Conservation (phyloP, 768 basidiomycete genomes). For the Gelatoporia subvermispora region DNA sequence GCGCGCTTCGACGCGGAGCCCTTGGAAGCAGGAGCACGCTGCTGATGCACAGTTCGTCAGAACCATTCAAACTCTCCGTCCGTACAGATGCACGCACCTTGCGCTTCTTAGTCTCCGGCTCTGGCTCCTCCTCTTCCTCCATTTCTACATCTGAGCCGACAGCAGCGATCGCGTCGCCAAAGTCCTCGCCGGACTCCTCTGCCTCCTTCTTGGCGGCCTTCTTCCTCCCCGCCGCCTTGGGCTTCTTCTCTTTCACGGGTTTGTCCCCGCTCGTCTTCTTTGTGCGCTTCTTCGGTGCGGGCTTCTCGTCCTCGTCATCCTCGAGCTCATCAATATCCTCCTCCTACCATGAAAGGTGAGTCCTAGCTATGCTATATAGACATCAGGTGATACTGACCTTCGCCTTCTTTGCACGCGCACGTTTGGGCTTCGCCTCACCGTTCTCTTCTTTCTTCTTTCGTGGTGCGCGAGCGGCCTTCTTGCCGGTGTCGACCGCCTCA, state of each 20-base stretch:
- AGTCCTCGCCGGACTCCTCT: conserved; percentile 44
- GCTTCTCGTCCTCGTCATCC: conserved; percentile 41
- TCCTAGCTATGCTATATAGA: neutral
- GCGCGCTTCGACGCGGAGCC: conserved; percentile 14
- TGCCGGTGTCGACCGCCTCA: conserved; percentile 21
- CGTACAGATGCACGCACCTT: conserved; percentile 42
- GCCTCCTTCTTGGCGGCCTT: conserved; percentile 36
- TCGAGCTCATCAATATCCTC: conserved; percentile 22
- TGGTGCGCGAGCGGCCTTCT: conserved; percentile 19
- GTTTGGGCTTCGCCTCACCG: conserved; percentile 24
- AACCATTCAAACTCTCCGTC: neutral
- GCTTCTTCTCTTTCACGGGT: conserved; percentile 35
- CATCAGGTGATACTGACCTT: conserved; percentile 18
- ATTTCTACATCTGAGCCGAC: conserved; percentile 41
- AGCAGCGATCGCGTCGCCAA: conserved; percentile 37
- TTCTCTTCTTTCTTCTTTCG: conserved; percentile 24
- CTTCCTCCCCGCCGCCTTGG: conserved; percentile 44
- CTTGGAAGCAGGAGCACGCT: conserved; percentile 20
- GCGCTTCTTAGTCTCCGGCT: conserved; percentile 54
- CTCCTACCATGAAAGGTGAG: conserved; percentile 5
- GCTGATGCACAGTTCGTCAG: neutral
- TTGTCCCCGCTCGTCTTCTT: conserved; percentile 37
- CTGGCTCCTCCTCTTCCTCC: conserved; percentile 37
- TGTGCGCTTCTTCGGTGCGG: conserved; percentile 49
- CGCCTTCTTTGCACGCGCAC: conserved; percentile 22